Conservation (phyloP, 345 rosid species). For the Melaleuca alternifolia region DNA sequence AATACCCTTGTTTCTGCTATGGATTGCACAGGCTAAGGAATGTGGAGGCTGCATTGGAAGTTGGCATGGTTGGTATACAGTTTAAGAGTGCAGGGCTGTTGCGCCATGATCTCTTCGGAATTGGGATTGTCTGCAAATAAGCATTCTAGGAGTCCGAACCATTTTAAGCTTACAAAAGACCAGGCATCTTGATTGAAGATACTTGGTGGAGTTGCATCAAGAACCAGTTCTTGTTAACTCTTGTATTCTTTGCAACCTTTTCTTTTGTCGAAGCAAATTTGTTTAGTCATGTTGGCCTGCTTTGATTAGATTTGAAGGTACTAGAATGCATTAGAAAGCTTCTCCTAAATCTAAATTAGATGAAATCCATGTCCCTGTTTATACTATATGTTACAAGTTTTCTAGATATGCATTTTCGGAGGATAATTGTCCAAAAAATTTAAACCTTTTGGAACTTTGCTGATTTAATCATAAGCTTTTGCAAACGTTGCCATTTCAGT, state of each 20-base stretch:
- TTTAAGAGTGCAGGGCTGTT: slow-evolving; percentile 52
- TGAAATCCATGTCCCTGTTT: neutral
- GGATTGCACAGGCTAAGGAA: slow-evolving; percentile 41
- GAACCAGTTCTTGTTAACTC: neutral
- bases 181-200: neutral
- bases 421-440: too few species aligned
- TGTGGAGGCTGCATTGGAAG: slow-evolving; percentile 60
- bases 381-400: neutral
- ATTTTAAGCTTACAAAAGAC: neutral
- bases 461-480: too few species aligned
- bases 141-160: neutral
- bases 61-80: slow-evolving; percentile 59
- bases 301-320: neutral
- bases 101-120: slow-evolving; percentile 27
- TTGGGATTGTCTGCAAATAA: slow-evolving; percentile 34
- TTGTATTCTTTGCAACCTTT: neutral
- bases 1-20: neutral
- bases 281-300: neutral
- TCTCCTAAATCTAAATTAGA: neutral
- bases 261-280: neutral
- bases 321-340: neutral
- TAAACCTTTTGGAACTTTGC: too few species aligned
- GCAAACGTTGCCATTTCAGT: too few species aligned
- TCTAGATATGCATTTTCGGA: neutral
- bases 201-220: neutral